Evolutionary conservation across 2,329 filamentous ascomycete species (phyloP).

Genomic region (Cordyceps militaris): DNA sequence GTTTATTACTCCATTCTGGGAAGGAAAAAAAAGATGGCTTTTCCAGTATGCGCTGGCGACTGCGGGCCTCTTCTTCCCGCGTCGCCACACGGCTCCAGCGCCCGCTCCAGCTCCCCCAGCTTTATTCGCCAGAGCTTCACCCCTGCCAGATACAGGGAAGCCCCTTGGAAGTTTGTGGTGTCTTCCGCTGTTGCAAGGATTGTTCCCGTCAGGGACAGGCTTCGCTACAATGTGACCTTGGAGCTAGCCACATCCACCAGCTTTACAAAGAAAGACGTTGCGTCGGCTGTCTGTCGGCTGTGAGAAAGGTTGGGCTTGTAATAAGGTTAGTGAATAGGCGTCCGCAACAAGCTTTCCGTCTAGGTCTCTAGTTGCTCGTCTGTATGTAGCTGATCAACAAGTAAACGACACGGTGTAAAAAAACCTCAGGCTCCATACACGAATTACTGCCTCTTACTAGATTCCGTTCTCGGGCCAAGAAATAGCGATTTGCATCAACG

Average conservation of each 20-base stretch:
- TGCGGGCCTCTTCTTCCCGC: not conserved
- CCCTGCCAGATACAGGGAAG: not conserved
- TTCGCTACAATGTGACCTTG: not conserved
- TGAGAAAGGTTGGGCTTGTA: no score
- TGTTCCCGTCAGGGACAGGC: no score
- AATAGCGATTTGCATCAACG: not conserved
- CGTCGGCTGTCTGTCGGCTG: no score
- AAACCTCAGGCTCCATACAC: slow-evolving; percentile 1
- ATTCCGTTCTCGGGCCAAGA: not conserved
- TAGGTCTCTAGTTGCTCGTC: not conserved
- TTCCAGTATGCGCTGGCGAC: not conserved
- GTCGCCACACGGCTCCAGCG: not conserved
- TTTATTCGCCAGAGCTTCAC: not conserved
- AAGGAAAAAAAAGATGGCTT: no score
- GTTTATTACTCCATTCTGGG: no score
- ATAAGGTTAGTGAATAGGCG: no score
- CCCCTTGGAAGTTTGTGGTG: not conserved
- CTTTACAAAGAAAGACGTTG: no score
- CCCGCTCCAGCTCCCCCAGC: not conserved
- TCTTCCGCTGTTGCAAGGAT: not conserved
- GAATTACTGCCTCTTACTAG: no score
- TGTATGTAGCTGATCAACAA: not conserved
- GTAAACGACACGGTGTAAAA: not conserved
- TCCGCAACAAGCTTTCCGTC: no score
- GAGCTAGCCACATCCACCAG: not conserved